Base-by-base conservation (phyloP, 1,284 basidiomycete species). In the Cerioporus squamosus region DNA sequence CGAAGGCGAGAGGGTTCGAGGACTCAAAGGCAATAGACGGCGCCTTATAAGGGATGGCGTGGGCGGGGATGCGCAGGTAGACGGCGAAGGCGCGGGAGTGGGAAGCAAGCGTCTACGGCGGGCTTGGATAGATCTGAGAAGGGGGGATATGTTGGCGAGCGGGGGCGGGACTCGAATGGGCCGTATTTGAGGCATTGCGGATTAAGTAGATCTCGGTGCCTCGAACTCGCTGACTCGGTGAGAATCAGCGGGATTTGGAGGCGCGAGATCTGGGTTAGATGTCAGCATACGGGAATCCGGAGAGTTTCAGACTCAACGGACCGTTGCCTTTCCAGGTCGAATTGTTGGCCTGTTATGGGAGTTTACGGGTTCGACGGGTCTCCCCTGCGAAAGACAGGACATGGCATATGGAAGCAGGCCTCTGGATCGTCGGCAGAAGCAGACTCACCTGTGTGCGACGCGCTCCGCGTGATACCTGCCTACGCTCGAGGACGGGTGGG, bases 21-120 rank as follows among this genome's bases (percentile, higher is more conserved):
- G 69, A 48, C 59, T 57, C 57, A 52, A 62, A 62, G 62, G 63
- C 52, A 53, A 59, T 64, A 59, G 61, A 63, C 55, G 48, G 55
- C 61, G 54, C 63, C 61, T 66, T 67, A 61, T 64, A 66, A 53
- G 55, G 67, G 63, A 63, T 57, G 63, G 67, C 63, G 66, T 26
- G 60, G 59, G 56, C 58, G 59, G 63, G 59, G 63, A 58, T 53
- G 60, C 48, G 64, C 46, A 60, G 57, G 57, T 44, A 51, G 63
- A 55, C 47, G 57, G 60, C 38, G 61, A 58, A 59, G 66, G 53
- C 46, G 63, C 57, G 40, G 53, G 58, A 60, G 56, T 64, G 60
- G 63, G 63, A 62, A 62, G 29, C 44, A 52, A 31, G 60, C 51
- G 63, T 49, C 43, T 57, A 54, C 40, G 63, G 53, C 63, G 63